A percentile compares a stretch with the other conserved stretches of the same genome.
Evolutionary conservation across 2,329 filamentous ascomycete species (phyloP).

Genomic region (Sarocladium kiliense): DNA sequence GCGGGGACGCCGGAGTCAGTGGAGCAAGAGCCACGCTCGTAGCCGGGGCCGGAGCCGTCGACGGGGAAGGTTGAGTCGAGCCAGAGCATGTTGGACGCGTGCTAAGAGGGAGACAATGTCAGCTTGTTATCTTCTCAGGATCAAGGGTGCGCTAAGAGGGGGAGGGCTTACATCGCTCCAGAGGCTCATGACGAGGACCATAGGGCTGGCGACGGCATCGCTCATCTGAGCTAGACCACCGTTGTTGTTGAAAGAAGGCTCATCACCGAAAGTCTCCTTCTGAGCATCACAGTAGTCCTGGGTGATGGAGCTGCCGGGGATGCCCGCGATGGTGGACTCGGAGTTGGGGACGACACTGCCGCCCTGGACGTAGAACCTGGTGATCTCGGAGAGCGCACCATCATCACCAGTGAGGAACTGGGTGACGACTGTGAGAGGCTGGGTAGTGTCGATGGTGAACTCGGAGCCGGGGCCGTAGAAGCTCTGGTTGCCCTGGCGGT

Average conservation of each 20-base stretch:
- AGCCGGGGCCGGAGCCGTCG: conserved; percentile 37
- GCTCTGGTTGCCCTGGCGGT: conserved; percentile 57
- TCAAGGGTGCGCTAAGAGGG: not conserved
- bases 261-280: conserved; percentile 52
- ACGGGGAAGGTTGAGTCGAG: conserved; percentile 63
- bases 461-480: conserved; percentile 56
- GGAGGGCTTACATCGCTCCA: conserved; percentile 52
- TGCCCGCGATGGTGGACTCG: conserved; percentile 31
- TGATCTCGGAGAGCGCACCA: conserved; percentile 47
- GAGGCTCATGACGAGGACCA: conserved; percentile 45
- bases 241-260: conserved; percentile 44
- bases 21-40: conserved; percentile 49
- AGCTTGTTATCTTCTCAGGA: not conserved
- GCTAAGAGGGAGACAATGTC: conserved; percentile 19
- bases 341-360: conserved; percentile 53
- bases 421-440: conserved; percentile 60
- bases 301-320: conserved; percentile 46
- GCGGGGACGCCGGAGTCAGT: conserved; percentile 45
- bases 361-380: conserved; percentile 40
- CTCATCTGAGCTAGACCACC: conserved; percentile 57
- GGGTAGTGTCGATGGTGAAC: conserved; percentile 53
- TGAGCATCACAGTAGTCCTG: conserved; percentile 52
- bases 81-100: conserved; percentile 68
- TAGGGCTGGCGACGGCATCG: conserved; percentile 32
- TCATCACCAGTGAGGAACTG: conserved; percentile 49